Conservation (phyloP, 257 asterid species). For the Coffea canephora region DNA sequence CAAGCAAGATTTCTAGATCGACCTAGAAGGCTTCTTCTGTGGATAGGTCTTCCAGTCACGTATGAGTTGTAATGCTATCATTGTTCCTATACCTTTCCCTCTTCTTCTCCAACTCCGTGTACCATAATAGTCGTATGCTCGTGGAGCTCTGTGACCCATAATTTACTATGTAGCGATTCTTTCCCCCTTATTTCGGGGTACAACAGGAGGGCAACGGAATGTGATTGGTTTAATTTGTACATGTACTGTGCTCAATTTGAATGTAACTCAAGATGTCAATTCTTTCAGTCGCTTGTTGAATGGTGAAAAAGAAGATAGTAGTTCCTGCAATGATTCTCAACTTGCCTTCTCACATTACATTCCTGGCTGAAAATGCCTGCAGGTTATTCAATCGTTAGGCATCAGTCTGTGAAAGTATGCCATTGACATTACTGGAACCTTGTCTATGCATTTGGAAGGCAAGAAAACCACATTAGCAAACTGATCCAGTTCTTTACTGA, state of each 20-base stretch:
- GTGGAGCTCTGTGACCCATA: neutral
- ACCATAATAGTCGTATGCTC: neutral
- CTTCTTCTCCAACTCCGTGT: neutral
- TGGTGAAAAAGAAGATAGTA: too few relatives aligned
- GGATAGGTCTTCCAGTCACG: constrained; percentile 65
- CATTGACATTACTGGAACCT: too few relatives aligned
- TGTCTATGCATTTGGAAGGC: too few relatives aligned
- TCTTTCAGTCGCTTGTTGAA: too few relatives aligned
- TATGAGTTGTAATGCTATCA: constrained; percentile 37
- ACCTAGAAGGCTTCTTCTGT: constrained; percentile 77
- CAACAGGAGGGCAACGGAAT: neutral
- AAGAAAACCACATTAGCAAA: too few relatives aligned
- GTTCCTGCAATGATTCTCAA: neutral
- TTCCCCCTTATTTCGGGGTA: neutral
- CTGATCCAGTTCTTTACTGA: too few relatives aligned
- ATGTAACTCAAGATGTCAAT: neutral
- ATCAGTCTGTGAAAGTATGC: neutral
- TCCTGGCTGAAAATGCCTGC: neutral
- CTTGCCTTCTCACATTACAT: neutral
- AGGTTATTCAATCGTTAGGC: neutral
- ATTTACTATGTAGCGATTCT: neutral
- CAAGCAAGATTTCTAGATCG: constrained; percentile 91
- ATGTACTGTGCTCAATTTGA: neutral
- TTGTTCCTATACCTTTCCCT: neutral
- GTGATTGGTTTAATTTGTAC: neutral